Evolutionary conservation across 1,284 basidiomycete species (phyloP).

Genomic region (Rhizopogon parksii): DNA sequence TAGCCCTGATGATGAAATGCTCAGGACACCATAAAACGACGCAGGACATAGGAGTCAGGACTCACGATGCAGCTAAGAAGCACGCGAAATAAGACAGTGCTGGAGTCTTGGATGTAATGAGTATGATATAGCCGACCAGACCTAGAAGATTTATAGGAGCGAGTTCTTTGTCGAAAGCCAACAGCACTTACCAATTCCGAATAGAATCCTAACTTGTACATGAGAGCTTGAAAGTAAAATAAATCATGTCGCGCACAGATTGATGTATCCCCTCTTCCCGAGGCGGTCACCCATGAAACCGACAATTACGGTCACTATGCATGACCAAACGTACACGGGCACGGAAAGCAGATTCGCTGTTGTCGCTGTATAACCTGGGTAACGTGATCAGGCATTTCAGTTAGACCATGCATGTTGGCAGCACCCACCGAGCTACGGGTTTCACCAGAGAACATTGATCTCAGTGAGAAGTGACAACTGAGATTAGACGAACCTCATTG

Average conservation of each 20-base stretch:
- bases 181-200: conserved; percentile 26
- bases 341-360: conserved; percentile 49
- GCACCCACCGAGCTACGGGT: conserved; percentile 1
- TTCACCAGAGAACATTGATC: conserved; percentile 8
- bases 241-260: conserved; percentile 32
- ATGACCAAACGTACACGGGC: conserved; percentile 44
- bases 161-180: not conserved
- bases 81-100: conserved; percentile 39
- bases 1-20: conserved; percentile 27
- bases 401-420: not conserved
- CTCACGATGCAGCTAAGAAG: conserved; percentile 43
- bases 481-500: conserved; percentile 30
- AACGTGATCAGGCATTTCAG: not conserved
- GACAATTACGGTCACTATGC: conserved; percentile 41
- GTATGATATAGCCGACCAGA: conserved; percentile 45
- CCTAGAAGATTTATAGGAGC: conserved; percentile 14
- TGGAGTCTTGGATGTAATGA: conserved; percentile 40
- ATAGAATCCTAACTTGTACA: conserved; percentile 22
- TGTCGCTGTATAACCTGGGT: conserved; percentile 39
- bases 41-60: conserved; percentile 20
- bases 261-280: conserved; percentile 40
- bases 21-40: conserved; percentile 1
- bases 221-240: conserved; percentile 7
- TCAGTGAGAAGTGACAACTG: not conserved
- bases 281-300: conserved; percentile 44